Evolutionary conservation across 768 basidiomycete genomes (phyloP).

Genomic region (Paxillus ammoniavirescens): DNA sequence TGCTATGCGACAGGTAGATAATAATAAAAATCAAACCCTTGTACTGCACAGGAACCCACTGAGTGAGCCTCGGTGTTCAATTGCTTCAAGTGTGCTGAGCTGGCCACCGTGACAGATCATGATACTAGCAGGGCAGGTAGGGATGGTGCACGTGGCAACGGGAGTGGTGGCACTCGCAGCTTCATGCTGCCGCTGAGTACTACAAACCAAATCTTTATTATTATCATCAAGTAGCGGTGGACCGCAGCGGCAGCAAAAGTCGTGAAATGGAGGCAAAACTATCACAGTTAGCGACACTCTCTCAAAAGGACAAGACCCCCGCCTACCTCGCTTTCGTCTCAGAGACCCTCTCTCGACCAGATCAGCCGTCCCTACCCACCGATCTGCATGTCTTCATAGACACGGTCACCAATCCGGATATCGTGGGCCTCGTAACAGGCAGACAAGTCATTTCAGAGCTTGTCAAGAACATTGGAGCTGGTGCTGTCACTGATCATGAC

Average conservation of each 20-base stretch:
- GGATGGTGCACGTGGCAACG: too few species aligned
- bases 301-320: conserved; percentile 83
- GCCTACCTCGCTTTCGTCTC: conserved; percentile 71
- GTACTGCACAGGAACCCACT: too few species aligned
- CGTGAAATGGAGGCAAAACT: conserved; percentile 63
- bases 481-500: conserved; percentile 51
- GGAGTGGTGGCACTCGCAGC: too few species aligned
- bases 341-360: conserved; percentile 55
- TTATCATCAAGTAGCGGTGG: not conserved
- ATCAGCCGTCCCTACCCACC: conserved; percentile 41
- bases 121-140: too few species aligned
- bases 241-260: not conserved
- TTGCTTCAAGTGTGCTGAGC: too few species aligned
- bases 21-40: too few species aligned
- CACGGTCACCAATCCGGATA: conserved; percentile 79
- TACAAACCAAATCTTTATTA: not conserved
- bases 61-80: too few species aligned
- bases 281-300: conserved; percentile 56
- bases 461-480: conserved; percentile 63
- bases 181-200: too few species aligned
- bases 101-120: too few species aligned
- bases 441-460: conserved; percentile 86
- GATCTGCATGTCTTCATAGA: conserved; percentile 76
- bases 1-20: too few species aligned
- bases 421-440: conserved; percentile 81